A percentile compares a stretch with the other conserved stretches of the same genome.
phyloP scores from a whole-genome alignment of 2,329 filamentous ascomycete species.

The Penicillium sp. region DNA sequence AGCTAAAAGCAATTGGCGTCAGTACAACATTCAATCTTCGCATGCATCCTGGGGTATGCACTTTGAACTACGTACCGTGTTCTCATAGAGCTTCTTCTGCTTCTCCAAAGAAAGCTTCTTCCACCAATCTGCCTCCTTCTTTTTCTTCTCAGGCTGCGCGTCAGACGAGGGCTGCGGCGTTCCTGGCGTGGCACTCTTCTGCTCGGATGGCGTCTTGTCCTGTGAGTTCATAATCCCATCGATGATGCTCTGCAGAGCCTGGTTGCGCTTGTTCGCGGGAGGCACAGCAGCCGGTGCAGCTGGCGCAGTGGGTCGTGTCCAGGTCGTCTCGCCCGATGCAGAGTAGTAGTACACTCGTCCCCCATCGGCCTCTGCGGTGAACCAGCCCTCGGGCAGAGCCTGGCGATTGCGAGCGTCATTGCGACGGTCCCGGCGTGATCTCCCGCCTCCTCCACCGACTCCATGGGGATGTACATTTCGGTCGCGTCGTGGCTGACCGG shows the following conservation, averaged over 20 bases:
- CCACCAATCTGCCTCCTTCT: constrained; percentile 52
- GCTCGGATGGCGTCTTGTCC: constrained; percentile 54
- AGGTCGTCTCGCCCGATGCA: constrained; percentile 74
- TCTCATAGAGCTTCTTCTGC: constrained; percentile 93
- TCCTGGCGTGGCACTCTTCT: constrained; percentile 58
- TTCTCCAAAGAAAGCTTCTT: constrained; percentile 64
- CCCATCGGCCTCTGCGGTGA: constrained; percentile 69
- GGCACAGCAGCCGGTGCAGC: constrained; percentile 63
- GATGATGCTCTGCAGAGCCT: constrained; percentile 80
- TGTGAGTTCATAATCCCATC: constrained; percentile 77
- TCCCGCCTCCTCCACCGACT: constrained; percentile 30
- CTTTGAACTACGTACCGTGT: constrained; percentile 66
- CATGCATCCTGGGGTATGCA: background rate
- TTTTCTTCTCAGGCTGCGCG: constrained; percentile 54
- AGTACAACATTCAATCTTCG: background rate
- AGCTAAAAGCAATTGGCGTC: constrained; percentile 57
- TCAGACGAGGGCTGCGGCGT: constrained; percentile 64
- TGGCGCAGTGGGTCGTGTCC: constrained; percentile 73
- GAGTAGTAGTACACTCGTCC: constrained; percentile 84
- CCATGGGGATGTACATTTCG: constrained; percentile 60
- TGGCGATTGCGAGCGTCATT: constrained; percentile 49
- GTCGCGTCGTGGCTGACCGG: constrained; percentile 53
- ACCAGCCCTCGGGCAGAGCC: constrained; percentile 81
- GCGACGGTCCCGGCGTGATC: constrained; percentile 30
- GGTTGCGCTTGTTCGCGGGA: constrained; percentile 71